Conservation (phyloP, 148 eudicot genomes). For the Euryodendron excelsum region DNA sequence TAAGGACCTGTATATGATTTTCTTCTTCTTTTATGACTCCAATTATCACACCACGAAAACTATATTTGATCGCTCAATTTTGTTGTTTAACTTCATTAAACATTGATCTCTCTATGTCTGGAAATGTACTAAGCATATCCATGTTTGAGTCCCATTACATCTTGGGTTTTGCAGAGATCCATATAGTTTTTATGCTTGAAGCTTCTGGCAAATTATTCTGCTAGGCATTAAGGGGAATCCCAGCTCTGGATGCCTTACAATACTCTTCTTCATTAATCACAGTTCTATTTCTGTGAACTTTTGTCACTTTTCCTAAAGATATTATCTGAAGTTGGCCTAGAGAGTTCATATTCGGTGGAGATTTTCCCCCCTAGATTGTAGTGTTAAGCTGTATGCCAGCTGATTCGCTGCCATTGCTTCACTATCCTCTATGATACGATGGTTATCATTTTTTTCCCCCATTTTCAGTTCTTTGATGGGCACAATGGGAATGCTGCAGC, state of each 20-base stretch:
- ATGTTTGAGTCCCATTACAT: constrained; percentile 4
- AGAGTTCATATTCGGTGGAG: background rate
- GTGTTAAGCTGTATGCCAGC: background rate
- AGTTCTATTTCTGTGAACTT: background rate
- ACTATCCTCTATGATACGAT: background rate
- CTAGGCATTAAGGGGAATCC: background rate
- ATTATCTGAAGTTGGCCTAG: background rate
- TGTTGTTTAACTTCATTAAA: background rate
- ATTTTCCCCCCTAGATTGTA: background rate
- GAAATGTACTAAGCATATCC: background rate
- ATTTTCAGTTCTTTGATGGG: constrained; percentile 73
- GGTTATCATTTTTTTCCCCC: background rate
- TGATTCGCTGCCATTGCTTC: background rate
- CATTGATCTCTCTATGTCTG: background rate
- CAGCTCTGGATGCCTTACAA: no score
- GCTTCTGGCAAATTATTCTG: background rate
- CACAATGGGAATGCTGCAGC: constrained; percentile 91
- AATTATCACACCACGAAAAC: background rate
- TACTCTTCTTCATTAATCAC: no score
- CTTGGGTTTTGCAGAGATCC: background rate
- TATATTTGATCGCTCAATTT: background rate
- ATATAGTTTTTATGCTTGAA: background rate
- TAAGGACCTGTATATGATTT: background rate
- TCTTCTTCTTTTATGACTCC: background rate
- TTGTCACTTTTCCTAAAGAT: background rate